These are phyloP conservation scores for Fusarium lyarnte DNA, from an alignment of 2,329 filamentous ascomycete genomes.

Conservation along the genomic window DNA sequence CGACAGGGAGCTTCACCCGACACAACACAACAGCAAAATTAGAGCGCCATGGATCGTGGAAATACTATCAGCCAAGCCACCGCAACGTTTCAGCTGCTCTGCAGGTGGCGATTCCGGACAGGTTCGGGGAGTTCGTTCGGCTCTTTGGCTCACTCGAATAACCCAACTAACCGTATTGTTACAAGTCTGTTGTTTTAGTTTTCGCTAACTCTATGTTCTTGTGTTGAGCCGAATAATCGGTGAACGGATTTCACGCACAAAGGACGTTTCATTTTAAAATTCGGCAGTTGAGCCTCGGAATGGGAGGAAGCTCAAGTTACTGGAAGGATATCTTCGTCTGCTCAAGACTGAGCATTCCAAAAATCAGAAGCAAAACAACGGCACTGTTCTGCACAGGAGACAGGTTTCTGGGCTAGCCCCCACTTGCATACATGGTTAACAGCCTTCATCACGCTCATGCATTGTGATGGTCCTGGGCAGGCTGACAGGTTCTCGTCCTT, in stretches of 20 bases:
- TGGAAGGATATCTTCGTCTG: not conserved
- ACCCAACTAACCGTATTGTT: conserved; percentile 21
- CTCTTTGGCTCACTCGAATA: not conserved
- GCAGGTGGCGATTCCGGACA: conserved; percentile 14
- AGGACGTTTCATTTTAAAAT: not conserved
- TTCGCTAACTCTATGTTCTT: conserved; percentile 8
- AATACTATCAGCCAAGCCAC: conserved; percentile 2
- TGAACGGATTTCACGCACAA: conserved; percentile 24
- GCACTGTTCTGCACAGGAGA: not conserved
- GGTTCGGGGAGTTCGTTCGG: conserved; percentile 32
- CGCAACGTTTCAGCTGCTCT: conserved; percentile 2
- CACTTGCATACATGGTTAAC: conserved; percentile 16
- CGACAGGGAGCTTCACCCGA: not conserved
- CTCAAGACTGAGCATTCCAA: not conserved
- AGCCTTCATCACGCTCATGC: conserved; percentile 3
- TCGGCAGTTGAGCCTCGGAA: not conserved
- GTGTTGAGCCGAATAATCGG: conserved; percentile 10
- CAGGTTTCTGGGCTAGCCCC: not conserved
- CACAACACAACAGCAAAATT: conserved; percentile 5
- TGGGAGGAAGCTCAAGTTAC: not conserved
- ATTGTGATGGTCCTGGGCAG: not conserved
- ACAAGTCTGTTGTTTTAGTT: conserved; percentile 5
- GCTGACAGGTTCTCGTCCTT: conserved; percentile 8
- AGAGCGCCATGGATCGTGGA: conserved; percentile 19
- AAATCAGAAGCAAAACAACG: not conserved